These are phyloP conservation scores for Pestalotiopsis sp. DNA, from an alignment of 2,329 filamentous ascomycete genomes.

Conservation along the genomic window DNA sequence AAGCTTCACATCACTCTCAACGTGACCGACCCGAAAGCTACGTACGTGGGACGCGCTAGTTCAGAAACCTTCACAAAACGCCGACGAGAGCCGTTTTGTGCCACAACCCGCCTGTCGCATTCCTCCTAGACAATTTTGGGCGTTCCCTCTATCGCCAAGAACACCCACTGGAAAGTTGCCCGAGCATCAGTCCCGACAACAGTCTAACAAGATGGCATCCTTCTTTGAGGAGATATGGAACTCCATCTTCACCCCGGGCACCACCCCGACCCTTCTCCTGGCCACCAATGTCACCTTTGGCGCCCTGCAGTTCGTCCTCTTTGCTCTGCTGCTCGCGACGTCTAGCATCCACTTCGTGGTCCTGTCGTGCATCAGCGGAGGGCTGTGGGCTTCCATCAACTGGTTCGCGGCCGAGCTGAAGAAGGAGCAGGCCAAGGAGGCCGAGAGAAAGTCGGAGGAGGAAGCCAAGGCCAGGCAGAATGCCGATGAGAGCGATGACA, in stretches of 20 bases:
- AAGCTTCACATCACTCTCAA: background rate
- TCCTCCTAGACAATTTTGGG: background rate
- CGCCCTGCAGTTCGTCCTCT: slow-evolving; percentile 77
- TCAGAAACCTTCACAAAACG: no score
- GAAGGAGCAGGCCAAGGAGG: slow-evolving; percentile 46
- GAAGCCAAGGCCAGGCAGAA: slow-evolving; percentile 36
- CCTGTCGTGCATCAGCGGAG: slow-evolving; percentile 76
- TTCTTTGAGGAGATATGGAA: slow-evolving; percentile 81
- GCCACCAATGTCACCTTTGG: slow-evolving; percentile 92
- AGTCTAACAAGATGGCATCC: slow-evolving; percentile 50
- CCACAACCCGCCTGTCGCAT: slow-evolving; percentile 20
- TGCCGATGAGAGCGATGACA: slow-evolving; percentile 49
- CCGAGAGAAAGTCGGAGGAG: slow-evolving; percentile 42
- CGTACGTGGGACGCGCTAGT: background rate
- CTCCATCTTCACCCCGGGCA: slow-evolving; percentile 90
- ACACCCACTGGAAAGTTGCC: no score
- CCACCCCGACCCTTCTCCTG: slow-evolving; percentile 83
- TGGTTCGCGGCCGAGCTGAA: slow-evolving; percentile 82
- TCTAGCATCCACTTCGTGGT: slow-evolving; percentile 87
- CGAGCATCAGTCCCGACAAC: no score
- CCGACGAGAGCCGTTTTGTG: no score
- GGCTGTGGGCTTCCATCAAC: slow-evolving; percentile 93
- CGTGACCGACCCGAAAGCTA: background rate
- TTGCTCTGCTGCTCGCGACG: slow-evolving; percentile 76
- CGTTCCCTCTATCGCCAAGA: no score